Evolutionary conservation across 2,329 filamentous ascomycete genomes (phyloP), one percentile per base, ranked within the genome.

Genomic region (Westerdykella aurantiaca): DNA sequence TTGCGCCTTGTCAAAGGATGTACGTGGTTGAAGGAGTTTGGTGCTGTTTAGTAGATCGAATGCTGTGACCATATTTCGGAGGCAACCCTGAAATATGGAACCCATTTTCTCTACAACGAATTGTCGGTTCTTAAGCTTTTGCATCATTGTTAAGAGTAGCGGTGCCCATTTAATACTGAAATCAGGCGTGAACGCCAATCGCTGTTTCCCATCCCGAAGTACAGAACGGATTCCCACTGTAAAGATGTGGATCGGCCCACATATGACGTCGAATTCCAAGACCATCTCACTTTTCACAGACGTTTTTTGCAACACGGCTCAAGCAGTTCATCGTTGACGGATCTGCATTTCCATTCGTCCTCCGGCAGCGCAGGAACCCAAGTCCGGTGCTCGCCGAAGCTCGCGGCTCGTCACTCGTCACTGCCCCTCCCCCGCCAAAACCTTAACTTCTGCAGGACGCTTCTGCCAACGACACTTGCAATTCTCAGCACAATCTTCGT

Each of bases 351-450:
- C 39, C 43, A 41, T 45, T 44, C 44, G 35, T 48, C 49, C 56
- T 14, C 33, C 33, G 13, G 11, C 17, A 18, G 33, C 33, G 17
- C 10, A 13, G 33, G n/a, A 16, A 35, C 33, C 33, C 46, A 57
- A 57, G 40, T 50, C 61, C 55, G 56, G 55, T 42, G 39, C 41
- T 60, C 56, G 58, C 55, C 60, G 58, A 62, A 51, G 53, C 41
- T 45, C 49, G 44, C 43, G 43, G 29, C 48, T 31, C 37, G 39
- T 43, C 48, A 34, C 42, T 50, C 53, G 50, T 54, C 50, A 34
- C 42, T 44, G 43, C 38, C 43, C 49, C 43, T 45, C 40, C 60
- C 58, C 61, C 58, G 49, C 58, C 53, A 53, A 59, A 46, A 41
- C 52, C 43, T 44, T 41, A 52, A 46, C 44, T 41, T 37, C 45